Base-by-base conservation (phyloP, 371 early-diverging fungal species). In the Mortierella sp. region DNA sequence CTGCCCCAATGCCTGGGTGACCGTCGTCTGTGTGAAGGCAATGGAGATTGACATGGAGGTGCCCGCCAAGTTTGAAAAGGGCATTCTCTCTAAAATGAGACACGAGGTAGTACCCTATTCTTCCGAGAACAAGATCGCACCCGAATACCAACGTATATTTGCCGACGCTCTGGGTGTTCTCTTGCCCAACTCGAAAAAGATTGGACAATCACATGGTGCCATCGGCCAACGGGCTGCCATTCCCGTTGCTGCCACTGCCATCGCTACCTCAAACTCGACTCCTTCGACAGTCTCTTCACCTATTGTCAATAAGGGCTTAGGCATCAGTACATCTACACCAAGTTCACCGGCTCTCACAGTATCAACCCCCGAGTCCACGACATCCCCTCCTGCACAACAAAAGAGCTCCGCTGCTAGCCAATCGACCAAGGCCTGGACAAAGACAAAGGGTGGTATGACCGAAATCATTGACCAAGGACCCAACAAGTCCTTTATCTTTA, bases 1-100 rank as follows among this genome's bases (percentile, higher is more conserved):
- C 30, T 75, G 80, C 18, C 66, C 69, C 12, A 80, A 72, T 21
- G 80, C 76, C 37, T 68, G 82, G 74, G 65, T 69, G 23, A 75
- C 80, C 18, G 73, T 75, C 1, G 71, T 64, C 6, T 71, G 71
- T 67, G 70, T 77, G 28, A 67, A 63, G 51, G 64, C 70, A 16
- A 11, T 72, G 57, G 62, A 70, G 3, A 37, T 72, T 26, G 68
- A 67, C 7, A 37, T 82, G 1, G 72, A 74, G 26, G 61, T 72
- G 2, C 62, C 66, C 3, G 60, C 67, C 16, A 72, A 72, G 51
- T 65, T 68, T 59, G 80, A 77, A 29, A 81, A 81, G 52, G 76
- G 72, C 26, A 67, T 64, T 7, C 64, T 70, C 44, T 70, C 72
- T 25, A 67, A 81, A 50, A 77, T 73, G 73, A 62, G 70, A 16